Evolutionary conservation across 805 yeast species (phyloP).

Genomic region (Clavispora vitiphila): DNA sequence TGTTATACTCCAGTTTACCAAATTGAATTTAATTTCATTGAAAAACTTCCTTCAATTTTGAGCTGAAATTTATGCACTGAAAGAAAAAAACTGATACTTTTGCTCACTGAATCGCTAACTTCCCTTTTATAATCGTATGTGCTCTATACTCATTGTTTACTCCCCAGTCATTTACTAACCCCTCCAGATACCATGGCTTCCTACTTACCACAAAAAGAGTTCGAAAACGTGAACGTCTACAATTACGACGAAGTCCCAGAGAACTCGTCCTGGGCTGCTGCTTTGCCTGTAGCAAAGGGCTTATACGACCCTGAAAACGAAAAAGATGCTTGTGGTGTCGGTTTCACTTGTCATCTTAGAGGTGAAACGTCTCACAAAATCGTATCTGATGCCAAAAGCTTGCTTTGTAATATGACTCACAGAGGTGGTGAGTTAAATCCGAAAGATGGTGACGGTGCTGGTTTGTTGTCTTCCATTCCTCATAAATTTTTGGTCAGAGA

Average conservation of each 20-base stretch:
- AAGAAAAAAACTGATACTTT: neutral
- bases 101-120: neutral
- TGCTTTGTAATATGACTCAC: slow-evolving; percentile 96
- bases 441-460: slow-evolving; percentile 98
- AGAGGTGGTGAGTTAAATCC: slow-evolving; percentile 99
- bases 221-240: slow-evolving; percentile 40
- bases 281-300: slow-evolving; percentile 82
- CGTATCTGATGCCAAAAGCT: slow-evolving; percentile 80
- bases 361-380: slow-evolving; percentile 86
- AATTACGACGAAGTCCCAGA: slow-evolving; percentile 69
- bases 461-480: slow-evolving; percentile 88
- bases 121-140: neutral
- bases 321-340: slow-evolving; percentile 98
- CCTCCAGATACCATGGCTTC: slow-evolving; percentile 10
- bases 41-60: neutral
- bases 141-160: neutral
- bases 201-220: slow-evolving; percentile 37
- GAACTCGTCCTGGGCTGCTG: slow-evolving; percentile 88
- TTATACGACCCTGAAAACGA: slow-evolving; percentile 91
- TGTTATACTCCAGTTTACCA: neutral
- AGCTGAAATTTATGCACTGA: neutral
- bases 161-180: neutral
- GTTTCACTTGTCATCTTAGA: slow-evolving; percentile 91
- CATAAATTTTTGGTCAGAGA: slow-evolving; percentile 84
- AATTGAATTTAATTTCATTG: neutral